These are phyloP conservation scores for Straminergon stramineum DNA, from an alignment of 225 moss, liverwort and hornwort genomes.

Conservation along the genomic window DNA sequence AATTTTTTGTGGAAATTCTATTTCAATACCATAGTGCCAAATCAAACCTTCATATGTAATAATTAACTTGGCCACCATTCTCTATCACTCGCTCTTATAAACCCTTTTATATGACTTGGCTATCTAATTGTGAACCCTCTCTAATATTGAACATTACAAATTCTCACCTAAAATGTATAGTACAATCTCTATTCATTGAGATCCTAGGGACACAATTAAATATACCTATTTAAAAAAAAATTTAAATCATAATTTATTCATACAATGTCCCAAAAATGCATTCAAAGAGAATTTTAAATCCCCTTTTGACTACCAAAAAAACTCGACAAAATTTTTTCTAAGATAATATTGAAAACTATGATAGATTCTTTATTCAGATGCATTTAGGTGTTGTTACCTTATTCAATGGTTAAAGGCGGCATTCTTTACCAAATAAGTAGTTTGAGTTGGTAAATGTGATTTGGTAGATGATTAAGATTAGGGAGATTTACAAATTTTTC, in stretches of 20 bases:
- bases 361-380: neutral
- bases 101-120: accelerated
- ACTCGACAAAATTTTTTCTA: accelerated
- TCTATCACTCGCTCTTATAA: neutral
- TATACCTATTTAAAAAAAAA: no score
- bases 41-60: no score
- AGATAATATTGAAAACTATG: neutral
- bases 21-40: accelerated
- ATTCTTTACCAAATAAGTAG: neutral
- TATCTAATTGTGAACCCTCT: neutral
- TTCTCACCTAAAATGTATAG: neutral
- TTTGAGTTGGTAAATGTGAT: neutral
- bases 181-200: neutral
- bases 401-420: accelerated
- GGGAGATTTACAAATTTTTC: accelerated
- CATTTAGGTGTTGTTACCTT: neutral
- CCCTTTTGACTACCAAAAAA: neutral
- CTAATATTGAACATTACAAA: no score
- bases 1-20: neutral
- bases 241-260: neutral
- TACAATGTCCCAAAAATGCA: neutral
- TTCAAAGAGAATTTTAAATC: neutral
- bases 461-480: neutral
- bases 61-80: neutral
- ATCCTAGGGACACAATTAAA: accelerated